Conservation (phyloP, 169 alveolate genomes). For the Perkinsus chesapeaki region DNA sequence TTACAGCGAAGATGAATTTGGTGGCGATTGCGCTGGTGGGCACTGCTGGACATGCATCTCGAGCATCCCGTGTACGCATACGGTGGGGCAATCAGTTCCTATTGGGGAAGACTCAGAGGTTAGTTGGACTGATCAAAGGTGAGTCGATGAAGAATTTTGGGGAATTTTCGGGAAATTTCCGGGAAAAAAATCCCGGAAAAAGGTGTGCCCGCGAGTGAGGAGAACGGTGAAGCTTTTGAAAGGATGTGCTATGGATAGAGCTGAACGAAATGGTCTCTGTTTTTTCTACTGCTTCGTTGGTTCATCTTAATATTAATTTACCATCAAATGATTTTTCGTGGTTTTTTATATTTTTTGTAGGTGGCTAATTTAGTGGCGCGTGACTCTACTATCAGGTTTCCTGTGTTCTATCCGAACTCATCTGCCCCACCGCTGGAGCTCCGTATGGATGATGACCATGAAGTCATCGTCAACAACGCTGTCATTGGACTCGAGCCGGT, state of each 20-base stretch:
- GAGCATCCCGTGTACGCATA: neutral
- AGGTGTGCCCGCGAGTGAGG: no score
- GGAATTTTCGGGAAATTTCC: no score
- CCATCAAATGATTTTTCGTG: no score
- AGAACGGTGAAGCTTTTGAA: no score
- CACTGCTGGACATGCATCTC: neutral
- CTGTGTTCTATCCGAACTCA: neutral
- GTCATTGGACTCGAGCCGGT: neutral
- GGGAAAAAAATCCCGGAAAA: no score
- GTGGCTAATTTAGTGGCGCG: neutral
- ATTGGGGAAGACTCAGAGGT: neutral
- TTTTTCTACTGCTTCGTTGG: no score
- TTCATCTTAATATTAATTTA: no score
- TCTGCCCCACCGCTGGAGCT: neutral
- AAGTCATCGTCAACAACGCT: neutral
- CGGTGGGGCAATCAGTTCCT: neutral
- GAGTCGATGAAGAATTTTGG: no score
- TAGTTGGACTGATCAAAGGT: neutral
- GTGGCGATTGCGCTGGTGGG: neutral
- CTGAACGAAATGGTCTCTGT: no score
- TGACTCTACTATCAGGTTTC: neutral
- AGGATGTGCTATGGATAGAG: no score
- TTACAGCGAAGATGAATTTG: neutral
- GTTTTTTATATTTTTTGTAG: no score
- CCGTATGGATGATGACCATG: neutral